Base-by-base conservation (phyloP, 495 filamentous ascomycete genomes). In the Cenococcum geophilum region DNA sequence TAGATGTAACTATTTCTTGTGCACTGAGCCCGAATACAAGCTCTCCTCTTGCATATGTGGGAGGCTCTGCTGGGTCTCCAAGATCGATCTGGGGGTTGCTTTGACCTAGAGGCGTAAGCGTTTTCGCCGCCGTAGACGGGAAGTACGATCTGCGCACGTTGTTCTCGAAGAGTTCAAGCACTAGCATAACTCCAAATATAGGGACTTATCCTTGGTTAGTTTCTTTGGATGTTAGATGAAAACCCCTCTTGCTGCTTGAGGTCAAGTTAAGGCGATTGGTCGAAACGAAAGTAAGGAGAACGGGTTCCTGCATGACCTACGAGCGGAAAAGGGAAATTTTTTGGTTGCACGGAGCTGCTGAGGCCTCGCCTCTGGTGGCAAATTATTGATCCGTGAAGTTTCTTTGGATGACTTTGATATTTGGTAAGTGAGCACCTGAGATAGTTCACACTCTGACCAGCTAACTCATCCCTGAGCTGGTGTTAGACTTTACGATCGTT, bases 61-160 rank as follows among this genome's bases (percentile, higher is more conserved):
- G 40, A 18, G 18, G 11, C 3, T 4, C 18, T 45, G 4, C 11
- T 4, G 2, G 12, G 40, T 1, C 11, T 4, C 40, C 11, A 16
- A 45, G 40, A 16, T 45, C 40, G 40, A 14, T 45, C 40, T 45
- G 40, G 40, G 4, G 4, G 40, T 45, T 14, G 18, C 14, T 18
- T 45, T 45, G 40, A 18, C 40, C 40, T 4, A 45, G 11, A 32
- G 12, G 40, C 40, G 40, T 18, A 45, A 14, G 40, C 1, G 3
- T 45, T 18, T 18, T 45, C 18, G 18, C 40, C 40, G 49, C 49
- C 18, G 45, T 9, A 8, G 18, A 6, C 45, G 45, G 9, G 25
- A 27, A 52, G 49, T 52, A 23, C 23, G 49, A 52, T 52, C 49
- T 25, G 23, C 49, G 25, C 9, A 16, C 49, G 21, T 16, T 52